Base-by-base conservation (phyloP, 1,139 yeast species). In the Zygosaccharomyces sapae region DNA sequence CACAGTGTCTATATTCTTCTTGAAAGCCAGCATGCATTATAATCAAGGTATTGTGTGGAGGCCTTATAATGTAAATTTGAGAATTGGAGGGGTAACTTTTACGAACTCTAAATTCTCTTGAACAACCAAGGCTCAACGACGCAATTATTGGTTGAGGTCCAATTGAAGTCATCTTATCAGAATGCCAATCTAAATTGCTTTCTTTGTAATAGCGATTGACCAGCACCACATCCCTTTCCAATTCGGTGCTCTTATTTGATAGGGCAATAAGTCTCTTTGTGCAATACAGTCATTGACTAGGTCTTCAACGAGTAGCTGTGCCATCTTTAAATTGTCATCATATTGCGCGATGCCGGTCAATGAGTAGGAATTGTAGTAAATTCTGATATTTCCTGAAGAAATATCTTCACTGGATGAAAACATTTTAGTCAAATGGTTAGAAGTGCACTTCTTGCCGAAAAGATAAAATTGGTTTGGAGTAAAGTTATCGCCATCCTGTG, bases 11-110 rank as follows among this genome's bases (percentile, higher is more conserved):
- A 62, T 68, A 85, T 41, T 76, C 76, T 54, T 85, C 94, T 60
- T 85, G 94, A 52, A 86, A 80, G 1, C 87, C 87, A 0, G 87
- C 84, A 53, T 81, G 80, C 94, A 85, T 84, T 4, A 85, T 64
- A 2, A 84, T 57, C 45, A 85, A 62, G 8, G 85, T 57, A 54
- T 46, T 52, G 51, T 47, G 55, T 27, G 33, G 49, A 38, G 54
- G 54, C 22, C 36, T 45, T 20, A 52, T 36, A 7, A 45, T 33
- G 41, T 39, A 51, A 57, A 45, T 48, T 60, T 40, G 56, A 50
- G 46, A 55, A 57, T 20, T 56, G 55, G 50, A 61, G 49, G 48
- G 55, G 50, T 69, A 72, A 44, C 63, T 66, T 55, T 72, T 69
- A 53, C 79, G 66, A 6, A 83, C 58, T 36, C 87, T 63, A 56